phyloP scores from a whole-genome alignment of 192 early-diverging fungal genomes.

The Backusella tarrabulga region DNA sequence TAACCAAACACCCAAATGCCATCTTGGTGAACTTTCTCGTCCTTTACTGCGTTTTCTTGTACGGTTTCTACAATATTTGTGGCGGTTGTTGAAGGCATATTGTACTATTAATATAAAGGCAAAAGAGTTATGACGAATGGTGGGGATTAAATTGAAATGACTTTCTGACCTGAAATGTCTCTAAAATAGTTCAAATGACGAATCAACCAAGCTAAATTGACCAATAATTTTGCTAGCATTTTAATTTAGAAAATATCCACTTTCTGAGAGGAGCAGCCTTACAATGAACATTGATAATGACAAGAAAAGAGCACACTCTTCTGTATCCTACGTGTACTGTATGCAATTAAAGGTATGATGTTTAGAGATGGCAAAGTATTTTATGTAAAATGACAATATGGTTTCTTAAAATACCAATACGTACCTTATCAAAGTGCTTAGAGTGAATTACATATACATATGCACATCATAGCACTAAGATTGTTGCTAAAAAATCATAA shows the following conservation, averaged over 20 bases:
- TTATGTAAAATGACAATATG: too few species aligned
- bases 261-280: background rate
- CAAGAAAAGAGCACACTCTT: too few species aligned
- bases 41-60: background rate
- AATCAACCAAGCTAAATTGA: background rate
- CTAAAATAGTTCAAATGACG: background rate
- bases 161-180: background rate
- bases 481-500: too few species aligned
- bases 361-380: too few species aligned
- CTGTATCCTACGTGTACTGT: too few species aligned
- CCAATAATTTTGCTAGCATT: background rate
- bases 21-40: background rate
- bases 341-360: too few species aligned
- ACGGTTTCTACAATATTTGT: background rate
- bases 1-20: conserved; percentile 62
- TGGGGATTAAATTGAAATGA: background rate
- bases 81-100: background rate
- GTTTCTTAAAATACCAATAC: too few species aligned
- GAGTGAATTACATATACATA: too few species aligned
- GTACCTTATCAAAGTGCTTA: too few species aligned
- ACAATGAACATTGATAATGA: too few species aligned
- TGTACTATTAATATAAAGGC: background rate
- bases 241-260: background rate
- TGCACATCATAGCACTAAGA: too few species aligned
- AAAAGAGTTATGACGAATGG: background rate